phyloP scores from a whole-genome alignment of 495 filamentous ascomycete species.

The Penicillium nucicola region DNA sequence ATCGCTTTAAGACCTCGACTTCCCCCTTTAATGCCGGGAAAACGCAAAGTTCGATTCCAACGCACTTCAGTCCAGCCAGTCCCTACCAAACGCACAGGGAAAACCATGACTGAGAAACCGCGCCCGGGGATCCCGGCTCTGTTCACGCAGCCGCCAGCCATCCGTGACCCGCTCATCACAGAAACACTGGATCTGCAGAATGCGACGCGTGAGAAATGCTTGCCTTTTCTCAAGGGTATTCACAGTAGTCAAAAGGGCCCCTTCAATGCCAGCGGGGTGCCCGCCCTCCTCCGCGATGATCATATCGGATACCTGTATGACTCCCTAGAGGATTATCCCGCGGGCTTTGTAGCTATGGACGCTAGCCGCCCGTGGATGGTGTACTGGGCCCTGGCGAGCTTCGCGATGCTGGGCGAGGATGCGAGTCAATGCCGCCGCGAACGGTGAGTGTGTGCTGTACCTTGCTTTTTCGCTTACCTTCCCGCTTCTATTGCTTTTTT shows the following conservation, averaged over 20 bases:
- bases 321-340: conserved; percentile 61
- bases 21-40: conserved; percentile 35
- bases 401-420: conserved; percentile 74
- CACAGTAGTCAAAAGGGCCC: conserved; percentile 37
- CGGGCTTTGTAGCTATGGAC: conserved; percentile 66
- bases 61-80: conserved; percentile 11
- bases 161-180: conserved; percentile 69
- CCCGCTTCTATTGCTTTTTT: not conserved
- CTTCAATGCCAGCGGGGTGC: conserved; percentile 69
- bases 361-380: conserved; percentile 87
- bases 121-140: conserved; percentile 56
- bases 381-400: conserved; percentile 81
- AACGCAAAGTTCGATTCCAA: conserved; percentile 41
- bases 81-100: conserved; percentile 1
- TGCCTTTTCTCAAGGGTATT: conserved; percentile 59
- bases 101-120: conserved; percentile 17
- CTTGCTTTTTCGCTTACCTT: not conserved
- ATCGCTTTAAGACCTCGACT: not conserved
- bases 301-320: conserved; percentile 77
- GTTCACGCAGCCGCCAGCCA: conserved; percentile 58
- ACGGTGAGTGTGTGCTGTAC: conserved; percentile 48
- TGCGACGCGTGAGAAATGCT: conserved; percentile 62
- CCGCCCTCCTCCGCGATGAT: conserved; percentile 61
- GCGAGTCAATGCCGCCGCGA: conserved; percentile 64
- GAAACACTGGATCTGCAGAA: conserved; percentile 64